A percentile compares a stretch with the other conserved stretches of the same genome.
phyloP scores from a whole-genome alignment of 306 rosid species.

The Castanopsis chinensis region DNA sequence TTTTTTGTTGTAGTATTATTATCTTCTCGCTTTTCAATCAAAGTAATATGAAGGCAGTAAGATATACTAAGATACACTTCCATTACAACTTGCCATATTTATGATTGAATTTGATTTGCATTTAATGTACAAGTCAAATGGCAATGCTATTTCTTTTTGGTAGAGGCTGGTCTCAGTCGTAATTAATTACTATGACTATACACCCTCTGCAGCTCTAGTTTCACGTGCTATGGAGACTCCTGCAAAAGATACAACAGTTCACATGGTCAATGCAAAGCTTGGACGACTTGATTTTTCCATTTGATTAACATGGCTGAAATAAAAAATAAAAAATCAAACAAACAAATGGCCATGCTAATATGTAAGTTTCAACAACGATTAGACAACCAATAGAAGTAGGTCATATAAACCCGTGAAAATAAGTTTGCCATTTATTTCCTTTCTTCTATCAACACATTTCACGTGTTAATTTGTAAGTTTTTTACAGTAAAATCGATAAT shows the following conservation, averaged over 20 bases:
- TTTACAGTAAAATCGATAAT: no score
- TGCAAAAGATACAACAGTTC: conserved; percentile 27
- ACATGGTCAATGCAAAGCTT: background rate
- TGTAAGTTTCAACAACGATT: no score
- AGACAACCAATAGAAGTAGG: no score
- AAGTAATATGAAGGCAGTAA: background rate
- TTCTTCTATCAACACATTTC: no score
- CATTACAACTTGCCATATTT: background rate
- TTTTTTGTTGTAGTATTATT: background rate
- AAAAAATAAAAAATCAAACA: no score
- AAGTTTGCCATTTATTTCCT: no score
- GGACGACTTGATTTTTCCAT: background rate
- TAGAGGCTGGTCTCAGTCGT: background rate
- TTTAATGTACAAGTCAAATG: background rate
- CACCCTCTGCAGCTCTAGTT: conserved; percentile 36
- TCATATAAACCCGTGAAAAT: no score
- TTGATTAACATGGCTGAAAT: no score
- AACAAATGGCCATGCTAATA: no score
- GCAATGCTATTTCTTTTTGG: background rate
- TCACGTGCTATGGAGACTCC: conserved; percentile 66
- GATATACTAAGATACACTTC: background rate
- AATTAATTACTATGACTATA: conserved; percentile 13
- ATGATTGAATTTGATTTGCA: background rate
- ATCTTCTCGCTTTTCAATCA: background rate
- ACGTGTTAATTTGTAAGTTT: no score